Conservation (phyloP, 1,284 basidiomycete species). For the Tylopilus sp. region DNA sequence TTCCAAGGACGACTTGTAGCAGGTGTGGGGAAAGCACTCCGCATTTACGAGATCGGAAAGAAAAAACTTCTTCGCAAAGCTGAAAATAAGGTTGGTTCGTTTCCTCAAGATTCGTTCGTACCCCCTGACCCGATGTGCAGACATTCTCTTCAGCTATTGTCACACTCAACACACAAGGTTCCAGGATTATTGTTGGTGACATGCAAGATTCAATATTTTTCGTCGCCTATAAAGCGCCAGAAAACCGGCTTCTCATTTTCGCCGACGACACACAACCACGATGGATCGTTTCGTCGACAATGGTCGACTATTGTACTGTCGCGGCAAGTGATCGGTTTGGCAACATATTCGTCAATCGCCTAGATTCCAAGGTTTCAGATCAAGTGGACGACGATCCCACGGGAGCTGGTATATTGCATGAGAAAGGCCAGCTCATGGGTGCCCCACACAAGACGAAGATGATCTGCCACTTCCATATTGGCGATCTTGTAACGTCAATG, state of each 20-base stretch:
- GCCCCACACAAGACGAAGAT: constrained; percentile 93
- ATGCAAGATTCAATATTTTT: constrained; percentile 95
- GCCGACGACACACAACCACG: constrained; percentile 93
- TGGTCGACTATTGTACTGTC: constrained; percentile 98
- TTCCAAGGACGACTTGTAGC: constrained; percentile 94
- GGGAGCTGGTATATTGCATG: constrained; percentile 93
- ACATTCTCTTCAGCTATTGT: constrained; percentile 84
- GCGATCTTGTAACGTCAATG: constrained; percentile 91
- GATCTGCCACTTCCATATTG: constrained; percentile 90
- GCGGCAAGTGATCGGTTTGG: constrained; percentile 95
- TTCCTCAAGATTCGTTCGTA: neutral
- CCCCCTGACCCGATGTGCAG: constrained; percentile 40
- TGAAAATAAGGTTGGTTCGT: constrained; percentile 82
- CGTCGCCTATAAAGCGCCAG: constrained; percentile 90
- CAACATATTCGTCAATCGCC: constrained; percentile 91
- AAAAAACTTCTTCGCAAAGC: constrained; percentile 96
- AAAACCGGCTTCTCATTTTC: constrained; percentile 91
- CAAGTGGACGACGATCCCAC: constrained; percentile 98
- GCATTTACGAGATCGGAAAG: constrained; percentile 96
- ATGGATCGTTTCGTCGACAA: constrained; percentile 84
- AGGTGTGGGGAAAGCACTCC: constrained; percentile 88
- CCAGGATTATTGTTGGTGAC: constrained; percentile 92
- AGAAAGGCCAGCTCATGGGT: constrained; percentile 92
- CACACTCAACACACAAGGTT: constrained; percentile 88
- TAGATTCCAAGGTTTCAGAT: constrained; percentile 81